Evolutionary conservation across 2,329 filamentous ascomycete species (phyloP).

Genomic region (Trichoderma cornu-damae): DNA sequence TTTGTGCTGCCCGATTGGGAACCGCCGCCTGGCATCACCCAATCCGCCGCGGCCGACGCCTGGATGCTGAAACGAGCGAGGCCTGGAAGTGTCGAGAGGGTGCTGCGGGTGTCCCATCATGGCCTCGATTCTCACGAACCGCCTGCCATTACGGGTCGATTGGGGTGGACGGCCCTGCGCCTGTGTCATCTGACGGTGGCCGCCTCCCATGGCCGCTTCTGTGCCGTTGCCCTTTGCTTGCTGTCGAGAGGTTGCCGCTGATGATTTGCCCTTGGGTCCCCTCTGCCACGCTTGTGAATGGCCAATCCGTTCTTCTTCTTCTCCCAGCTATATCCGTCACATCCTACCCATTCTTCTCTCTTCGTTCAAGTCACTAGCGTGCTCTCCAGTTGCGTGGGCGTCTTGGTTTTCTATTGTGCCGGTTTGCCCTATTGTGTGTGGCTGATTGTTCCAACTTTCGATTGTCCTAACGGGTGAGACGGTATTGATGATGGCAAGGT

Average conservation of each 20-base stretch:
- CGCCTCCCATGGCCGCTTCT: background rate
- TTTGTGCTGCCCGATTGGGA: background rate
- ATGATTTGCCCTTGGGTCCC: background rate
- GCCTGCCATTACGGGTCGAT: background rate
- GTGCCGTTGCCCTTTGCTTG: background rate
- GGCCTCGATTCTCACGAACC: constrained; percentile 4
- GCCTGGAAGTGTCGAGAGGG: too few species aligned
- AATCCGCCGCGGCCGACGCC: background rate
- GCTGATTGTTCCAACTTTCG: constrained; percentile 6
- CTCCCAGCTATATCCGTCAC: background rate
- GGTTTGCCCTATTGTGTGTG: constrained; percentile 14
- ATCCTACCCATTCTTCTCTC: background rate
- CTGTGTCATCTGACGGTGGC: constrained; percentile 7
- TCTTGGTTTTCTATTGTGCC: constrained; percentile 16
- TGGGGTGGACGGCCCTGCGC: background rate
- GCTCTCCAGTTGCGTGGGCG: background rate
- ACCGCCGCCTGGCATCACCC: background rate
- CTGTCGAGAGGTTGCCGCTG: constrained; percentile 13
- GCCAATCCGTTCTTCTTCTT: too few species aligned
- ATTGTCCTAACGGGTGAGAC: constrained; percentile 7
- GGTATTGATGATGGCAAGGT: constrained; percentile 9
- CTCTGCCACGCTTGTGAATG: background rate
- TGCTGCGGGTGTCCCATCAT: too few species aligned
- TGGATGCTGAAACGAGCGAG: constrained; percentile 14
- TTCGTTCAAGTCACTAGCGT: background rate